Conservation (phyloP, 495 filamentous ascomycete species). For the Penicillium coffeae region DNA sequence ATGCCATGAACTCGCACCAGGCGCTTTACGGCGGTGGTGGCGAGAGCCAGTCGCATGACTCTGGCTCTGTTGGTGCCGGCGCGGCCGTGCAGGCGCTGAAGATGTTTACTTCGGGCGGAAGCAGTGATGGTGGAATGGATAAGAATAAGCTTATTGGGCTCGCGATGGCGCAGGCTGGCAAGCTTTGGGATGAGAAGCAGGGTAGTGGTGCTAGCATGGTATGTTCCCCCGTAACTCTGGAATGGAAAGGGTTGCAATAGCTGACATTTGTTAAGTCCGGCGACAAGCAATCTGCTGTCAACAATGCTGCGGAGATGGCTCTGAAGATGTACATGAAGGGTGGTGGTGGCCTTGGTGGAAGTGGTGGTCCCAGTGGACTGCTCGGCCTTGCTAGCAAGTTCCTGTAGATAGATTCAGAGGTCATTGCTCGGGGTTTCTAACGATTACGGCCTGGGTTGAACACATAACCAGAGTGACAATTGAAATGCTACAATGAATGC, state of each 20-base stretch:
- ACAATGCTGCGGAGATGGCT: slow-evolving; percentile 59
- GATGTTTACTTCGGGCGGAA: slow-evolving; percentile 51
- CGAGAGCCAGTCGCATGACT: slow-evolving; percentile 31
- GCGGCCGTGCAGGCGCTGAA: slow-evolving; percentile 68
- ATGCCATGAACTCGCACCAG: slow-evolving; percentile 54
- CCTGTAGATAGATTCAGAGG: slow-evolving; percentile 10
- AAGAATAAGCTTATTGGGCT: slow-evolving; percentile 63
- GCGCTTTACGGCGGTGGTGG: slow-evolving; percentile 45
- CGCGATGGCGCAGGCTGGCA: slow-evolving; percentile 64
- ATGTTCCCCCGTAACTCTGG: slow-evolving; percentile 22
- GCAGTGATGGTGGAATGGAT: slow-evolving; percentile 31
- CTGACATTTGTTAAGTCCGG: slow-evolving; percentile 27
- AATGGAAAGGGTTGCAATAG: background rate
- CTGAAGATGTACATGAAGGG: slow-evolving; percentile 67
- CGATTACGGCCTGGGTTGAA: background rate
- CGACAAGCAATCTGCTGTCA: slow-evolving; percentile 60
- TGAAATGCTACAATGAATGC: background rate
- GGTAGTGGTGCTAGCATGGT: slow-evolving; percentile 45
- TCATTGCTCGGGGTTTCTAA: background rate
- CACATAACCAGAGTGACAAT: background rate
- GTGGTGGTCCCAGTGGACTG: slow-evolving; percentile 45
- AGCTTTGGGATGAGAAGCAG: slow-evolving; percentile 60
- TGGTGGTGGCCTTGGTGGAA: slow-evolving; percentile 45
- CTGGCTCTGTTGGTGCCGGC: slow-evolving; percentile 50
- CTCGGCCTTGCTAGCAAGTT: slow-evolving; percentile 59